These are phyloP conservation scores for Styphnolobium japonicum DNA, from an alignment of 306 rosid genomes.

Conservation along the genomic window DNA sequence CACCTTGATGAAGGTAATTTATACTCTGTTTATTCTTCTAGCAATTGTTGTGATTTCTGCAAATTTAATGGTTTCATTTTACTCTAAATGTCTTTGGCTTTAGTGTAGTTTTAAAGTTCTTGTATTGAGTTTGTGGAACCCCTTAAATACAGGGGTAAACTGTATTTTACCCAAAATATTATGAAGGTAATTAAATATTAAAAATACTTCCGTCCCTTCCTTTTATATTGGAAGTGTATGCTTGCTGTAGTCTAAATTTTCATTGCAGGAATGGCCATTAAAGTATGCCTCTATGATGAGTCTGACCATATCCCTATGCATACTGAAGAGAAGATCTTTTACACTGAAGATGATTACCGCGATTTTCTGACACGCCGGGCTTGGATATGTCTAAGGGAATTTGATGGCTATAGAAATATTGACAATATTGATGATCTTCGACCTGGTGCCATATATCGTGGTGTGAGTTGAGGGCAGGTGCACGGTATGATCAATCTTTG, in stretches of 20 bases:
- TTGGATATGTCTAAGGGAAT: conserved; percentile 80
- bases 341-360: conserved; percentile 85
- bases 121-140: not conserved
- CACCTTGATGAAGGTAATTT: conserved; percentile 88
- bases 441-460: conserved; percentile 84
- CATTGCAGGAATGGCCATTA: conserved; percentile 78
- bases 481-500: conserved; percentile 20
- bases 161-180: not conserved
- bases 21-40: conserved; percentile 7
- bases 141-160: not conserved
- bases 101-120: not conserved
- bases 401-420: conserved; percentile 74
- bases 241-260: conserved; percentile 23
- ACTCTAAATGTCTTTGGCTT: not conserved
- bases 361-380: conserved; percentile 75
- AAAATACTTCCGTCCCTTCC: not conserved
- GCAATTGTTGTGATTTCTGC: not conserved
- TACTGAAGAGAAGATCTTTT: conserved; percentile 80
- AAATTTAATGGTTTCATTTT: not conserved
- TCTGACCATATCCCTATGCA: conserved; percentile 76
- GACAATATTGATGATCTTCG: conserved; percentile 92
- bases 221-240: not conserved
- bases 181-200: not conserved
- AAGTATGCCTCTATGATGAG: conserved; percentile 79
- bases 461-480: conserved; percentile 54